Evolutionary conservation across 257 asterid species (phyloP), one percentile per base, ranked within the genome.

Genomic region (Petrea volubilis): DNA sequence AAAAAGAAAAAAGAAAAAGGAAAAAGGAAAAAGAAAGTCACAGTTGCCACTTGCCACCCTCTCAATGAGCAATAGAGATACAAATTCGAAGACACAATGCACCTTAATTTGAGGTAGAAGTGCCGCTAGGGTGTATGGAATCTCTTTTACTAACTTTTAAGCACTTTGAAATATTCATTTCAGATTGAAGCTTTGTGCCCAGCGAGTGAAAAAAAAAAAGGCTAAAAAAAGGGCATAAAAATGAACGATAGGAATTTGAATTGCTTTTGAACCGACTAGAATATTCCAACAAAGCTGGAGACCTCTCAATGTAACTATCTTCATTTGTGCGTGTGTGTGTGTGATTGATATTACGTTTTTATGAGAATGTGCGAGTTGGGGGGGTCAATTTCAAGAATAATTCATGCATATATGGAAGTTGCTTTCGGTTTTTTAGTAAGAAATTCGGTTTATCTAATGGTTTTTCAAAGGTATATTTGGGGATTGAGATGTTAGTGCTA

Each of bases 201-300:
- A n/a, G n/a, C n/a, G n/a, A 56, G 40, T 29, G 52, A 59, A 43
- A 44, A 68, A 60, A 40, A 44, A 56, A 58, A 77, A 72, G 63
- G 17, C 38, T 49, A 31, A 55, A 68, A 47, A 58, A 29, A 25
- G 58, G 38, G 10, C 64, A 62, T 34, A 44, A 52, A 25, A 77
- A 46, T 9, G 34, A 44, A 15, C 18, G 18, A 40, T 9, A 27
- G 59, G 80, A 70, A 74, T 68, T 64, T 34, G 23, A 58, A 10
- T 61, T 60, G 3, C 78, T 71, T 75, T 79, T 59, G 51, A 59
- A 70, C 68, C 80, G 50, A 58, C 66, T 50, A 10, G 17, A 28
- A 49, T 79, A 75, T 79, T 75, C 79, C 78, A 18, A 33, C 68
- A 49, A 68, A 49, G 65, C 53, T 73, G 73, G 69, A 67, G 64